Evolutionary conservation across 2,329 filamentous ascomycete genomes (phyloP), one percentile per base, ranked within the genome.

Genomic region (Magnaporthiopsis poae): DNA sequence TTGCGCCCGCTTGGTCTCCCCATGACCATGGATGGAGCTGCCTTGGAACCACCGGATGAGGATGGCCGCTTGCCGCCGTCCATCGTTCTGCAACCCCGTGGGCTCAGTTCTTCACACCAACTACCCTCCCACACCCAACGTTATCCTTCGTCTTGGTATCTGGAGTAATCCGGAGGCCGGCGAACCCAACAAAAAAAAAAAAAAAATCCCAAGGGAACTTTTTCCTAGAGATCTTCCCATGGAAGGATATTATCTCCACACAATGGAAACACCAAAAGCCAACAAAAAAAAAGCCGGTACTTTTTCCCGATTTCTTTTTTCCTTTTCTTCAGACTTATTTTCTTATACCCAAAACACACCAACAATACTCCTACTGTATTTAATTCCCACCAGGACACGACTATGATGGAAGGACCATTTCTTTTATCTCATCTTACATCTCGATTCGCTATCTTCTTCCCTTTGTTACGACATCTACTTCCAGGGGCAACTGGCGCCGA

Each of bases 251-350:
- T 2, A 52, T 21, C 39, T 52, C 39, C 15, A 52, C 15, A 52
- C 39, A 31, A 31, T 21, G 39, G 59, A 52, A 52, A 64, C 62
- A 59, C 25, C 62, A 64, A 65, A 65, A 65, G 52, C 46, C 33
- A 65, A 31, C 31, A 39, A 56, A 60, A 65, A 56, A 65, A 65
- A 65, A 65, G 63, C 63, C 33, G 63, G 63, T n/a, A 31, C 63
- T 65, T 60, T 65, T 65, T n/a, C 31, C 35, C 25, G 33, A 35
- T 64, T 25, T 35, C 25, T 36, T 31, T 31, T 31, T 31, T 31
- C 5, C 5, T 18, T 35, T 56, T 60, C 25, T 33, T 36, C 27
- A 21, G 31, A 62, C 11, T 31, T 62, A 21, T 62, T 62, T 12
- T n/a, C 31, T 21, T 35, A 60, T 31, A 64, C 62, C 39, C 39